These are phyloP conservation scores for Boeremia lycopersici DNA, from an alignment of 2,329 filamentous ascomycete species.

Conservation along the genomic window DNA sequence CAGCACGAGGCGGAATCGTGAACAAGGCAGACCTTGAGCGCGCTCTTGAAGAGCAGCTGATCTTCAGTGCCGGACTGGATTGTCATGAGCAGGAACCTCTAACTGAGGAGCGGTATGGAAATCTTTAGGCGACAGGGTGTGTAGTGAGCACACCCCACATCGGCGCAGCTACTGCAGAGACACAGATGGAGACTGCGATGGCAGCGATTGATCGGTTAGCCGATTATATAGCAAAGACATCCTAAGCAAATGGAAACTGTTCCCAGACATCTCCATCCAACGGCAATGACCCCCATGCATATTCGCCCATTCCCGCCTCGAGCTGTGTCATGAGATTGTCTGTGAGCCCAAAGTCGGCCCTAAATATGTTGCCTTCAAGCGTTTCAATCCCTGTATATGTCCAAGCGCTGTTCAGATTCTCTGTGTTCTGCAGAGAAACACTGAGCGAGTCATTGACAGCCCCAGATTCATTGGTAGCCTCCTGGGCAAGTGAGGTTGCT, in stretches of 20 bases:
- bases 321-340: slow-evolving; percentile 30
- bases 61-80: slow-evolving; percentile 56
- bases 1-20: slow-evolving; percentile 56
- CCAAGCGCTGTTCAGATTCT: background rate
- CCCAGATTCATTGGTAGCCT: background rate
- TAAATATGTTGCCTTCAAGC: background rate
- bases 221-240: slow-evolving; percentile 15
- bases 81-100: slow-evolving; percentile 57
- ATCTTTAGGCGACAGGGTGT: slow-evolving; percentile 52
- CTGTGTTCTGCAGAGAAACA: background rate
- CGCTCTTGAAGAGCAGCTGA: slow-evolving; percentile 50
- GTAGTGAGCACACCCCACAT: slow-evolving; percentile 59
- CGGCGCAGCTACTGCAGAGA: slow-evolving; percentile 53
- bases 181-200: slow-evolving; percentile 46
- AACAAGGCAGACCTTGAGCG: slow-evolving; percentile 55
- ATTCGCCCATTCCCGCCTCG: slow-evolving; percentile 42
- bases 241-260: slow-evolving; percentile 13
- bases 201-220: slow-evolving; percentile 41
- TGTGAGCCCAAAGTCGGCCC: slow-evolving; percentile 10
- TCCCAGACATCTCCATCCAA: slow-evolving; percentile 15
- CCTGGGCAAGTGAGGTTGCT: background rate
- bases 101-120: slow-evolving; percentile 47
- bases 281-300: slow-evolving; percentile 36
- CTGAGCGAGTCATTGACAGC: background rate
- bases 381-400: background rate